These are phyloP conservation scores for Lablab purpureus DNA, from an alignment of 306 rosid genomes.

Conservation along the genomic window DNA sequence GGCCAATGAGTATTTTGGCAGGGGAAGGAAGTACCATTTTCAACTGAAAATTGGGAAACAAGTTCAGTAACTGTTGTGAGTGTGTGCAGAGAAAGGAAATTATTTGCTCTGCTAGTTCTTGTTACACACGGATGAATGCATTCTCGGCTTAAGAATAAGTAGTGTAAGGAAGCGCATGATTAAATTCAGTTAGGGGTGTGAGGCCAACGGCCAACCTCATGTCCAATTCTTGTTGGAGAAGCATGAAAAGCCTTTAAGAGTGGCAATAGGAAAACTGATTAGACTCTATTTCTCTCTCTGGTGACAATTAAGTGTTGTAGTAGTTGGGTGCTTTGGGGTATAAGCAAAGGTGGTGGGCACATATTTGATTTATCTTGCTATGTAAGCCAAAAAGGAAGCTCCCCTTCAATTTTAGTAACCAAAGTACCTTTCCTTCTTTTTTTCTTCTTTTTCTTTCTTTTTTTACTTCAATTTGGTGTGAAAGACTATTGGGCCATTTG, in stretches of 20 bases:
- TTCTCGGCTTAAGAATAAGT: conserved; percentile 54
- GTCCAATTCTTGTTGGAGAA: conserved; percentile 75
- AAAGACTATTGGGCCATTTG: conserved; percentile 52
- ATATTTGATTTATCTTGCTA: conserved; percentile 78
- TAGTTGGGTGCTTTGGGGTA: conserved; percentile 94
- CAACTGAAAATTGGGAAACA: conserved; percentile 20
- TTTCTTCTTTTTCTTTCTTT: background rate
- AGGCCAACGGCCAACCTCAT: conserved; percentile 71
- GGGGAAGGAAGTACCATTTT: conserved; percentile 61
- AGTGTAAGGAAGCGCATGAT: conserved; percentile 61
- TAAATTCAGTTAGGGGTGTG: conserved; percentile 74
- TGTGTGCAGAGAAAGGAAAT: conserved; percentile 33
- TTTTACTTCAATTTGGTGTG: conserved; percentile 61
- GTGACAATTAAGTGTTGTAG: conserved; percentile 71
- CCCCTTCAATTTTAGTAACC: conserved; percentile 50
- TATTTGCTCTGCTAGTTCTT: conserved; percentile 48
- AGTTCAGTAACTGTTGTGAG: conserved; percentile 21
- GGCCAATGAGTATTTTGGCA: conserved; percentile 74
- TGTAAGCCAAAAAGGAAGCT: conserved; percentile 64
- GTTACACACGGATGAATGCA: conserved; percentile 45
- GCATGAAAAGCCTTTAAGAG: conserved; percentile 67
- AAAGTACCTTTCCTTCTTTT: conserved; percentile 31
- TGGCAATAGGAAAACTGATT: conserved; percentile 45
- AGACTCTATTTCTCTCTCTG: conserved; percentile 43
- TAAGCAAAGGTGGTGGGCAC: conserved; percentile 94